These are phyloP conservation scores for Apophysomyces ossiformis DNA, from an alignment of 371 early-diverging fungal species.

Conservation along the genomic window DNA sequence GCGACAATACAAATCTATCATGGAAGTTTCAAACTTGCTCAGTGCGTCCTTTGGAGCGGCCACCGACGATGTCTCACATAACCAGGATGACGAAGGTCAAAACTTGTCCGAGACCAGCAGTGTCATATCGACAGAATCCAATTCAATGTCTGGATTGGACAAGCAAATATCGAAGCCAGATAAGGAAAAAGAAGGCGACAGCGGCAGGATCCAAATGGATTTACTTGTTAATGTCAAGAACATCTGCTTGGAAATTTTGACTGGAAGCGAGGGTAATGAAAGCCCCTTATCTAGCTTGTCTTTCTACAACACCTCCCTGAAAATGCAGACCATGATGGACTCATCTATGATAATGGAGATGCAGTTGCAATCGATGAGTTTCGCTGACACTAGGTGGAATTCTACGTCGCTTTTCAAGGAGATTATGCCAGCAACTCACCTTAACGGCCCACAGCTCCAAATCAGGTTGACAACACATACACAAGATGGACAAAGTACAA, in stretches of 20 bases:
- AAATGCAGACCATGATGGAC: constrained; percentile 67
- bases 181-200: constrained; percentile 12
- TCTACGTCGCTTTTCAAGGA: constrained; percentile 82
- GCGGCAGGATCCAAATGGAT: constrained; percentile 20
- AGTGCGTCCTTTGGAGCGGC: constrained; percentile 60
- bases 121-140: background rate
- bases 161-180: background rate
- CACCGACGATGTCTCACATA: constrained; percentile 11
- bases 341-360: constrained; percentile 76
- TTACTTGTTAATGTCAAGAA: constrained; percentile 29
- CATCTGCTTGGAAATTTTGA: constrained; percentile 54
- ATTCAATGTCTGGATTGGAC: background rate
- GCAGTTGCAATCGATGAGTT: constrained; percentile 71
- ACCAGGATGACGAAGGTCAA: constrained; percentile 15
- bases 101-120: background rate
- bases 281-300: constrained; percentile 57
- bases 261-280: constrained; percentile 52
- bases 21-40: constrained; percentile 66
- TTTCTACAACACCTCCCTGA: constrained; percentile 60
- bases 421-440: constrained; percentile 71
- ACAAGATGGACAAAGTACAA: constrained; percentile 29
- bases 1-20: constrained; percentile 77
- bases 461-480: constrained; percentile 39
- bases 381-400: constrained; percentile 79
- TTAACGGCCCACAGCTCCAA: constrained; percentile 75